Conservation (phyloP, 2,329 filamentous ascomycete genomes). For the Huntiella abstrusa region DNA sequence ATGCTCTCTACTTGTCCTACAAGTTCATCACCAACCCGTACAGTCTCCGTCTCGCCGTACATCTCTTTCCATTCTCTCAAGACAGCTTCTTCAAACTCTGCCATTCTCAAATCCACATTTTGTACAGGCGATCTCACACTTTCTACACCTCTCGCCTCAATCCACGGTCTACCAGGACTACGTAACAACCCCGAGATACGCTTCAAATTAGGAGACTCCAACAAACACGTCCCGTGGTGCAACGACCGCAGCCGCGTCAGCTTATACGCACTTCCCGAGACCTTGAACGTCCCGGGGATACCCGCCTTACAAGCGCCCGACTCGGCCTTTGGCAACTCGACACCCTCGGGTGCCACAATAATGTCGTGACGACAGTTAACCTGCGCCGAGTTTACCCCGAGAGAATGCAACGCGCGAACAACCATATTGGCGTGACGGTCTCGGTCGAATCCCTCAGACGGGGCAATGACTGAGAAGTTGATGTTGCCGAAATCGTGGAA, state of each 20-base stretch:
- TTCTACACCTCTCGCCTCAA: constrained; percentile 71
- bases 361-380: constrained; percentile 93
- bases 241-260: constrained; percentile 62
- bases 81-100: constrained; percentile 35
- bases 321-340: neutral
- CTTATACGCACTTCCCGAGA: constrained; percentile 92
- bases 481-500: constrained; percentile 88
- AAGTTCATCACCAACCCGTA: constrained; percentile 30
- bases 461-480: constrained; percentile 86
- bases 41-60: constrained; percentile 33
- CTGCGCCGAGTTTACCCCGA: constrained; percentile 39
- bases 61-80: constrained; percentile 21
- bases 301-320: constrained; percentile 8
- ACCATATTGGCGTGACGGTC: constrained; percentile 87
- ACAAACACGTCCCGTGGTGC: constrained; percentile 82
- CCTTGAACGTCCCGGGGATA: constrained; percentile 38
- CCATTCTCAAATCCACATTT: constrained; percentile 54
- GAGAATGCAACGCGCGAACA: constrained; percentile 51
- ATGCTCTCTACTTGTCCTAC: constrained; percentile 30
- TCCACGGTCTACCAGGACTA: constrained; percentile 58
- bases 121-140: constrained; percentile 72
- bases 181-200: constrained; percentile 51
- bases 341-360: constrained; percentile 38
- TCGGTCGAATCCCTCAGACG: constrained; percentile 56
- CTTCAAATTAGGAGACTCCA: constrained; percentile 56